These are phyloP conservation scores for Cardamine occulta DNA, from an alignment of 345 rosid species.

Conservation along the genomic window DNA sequence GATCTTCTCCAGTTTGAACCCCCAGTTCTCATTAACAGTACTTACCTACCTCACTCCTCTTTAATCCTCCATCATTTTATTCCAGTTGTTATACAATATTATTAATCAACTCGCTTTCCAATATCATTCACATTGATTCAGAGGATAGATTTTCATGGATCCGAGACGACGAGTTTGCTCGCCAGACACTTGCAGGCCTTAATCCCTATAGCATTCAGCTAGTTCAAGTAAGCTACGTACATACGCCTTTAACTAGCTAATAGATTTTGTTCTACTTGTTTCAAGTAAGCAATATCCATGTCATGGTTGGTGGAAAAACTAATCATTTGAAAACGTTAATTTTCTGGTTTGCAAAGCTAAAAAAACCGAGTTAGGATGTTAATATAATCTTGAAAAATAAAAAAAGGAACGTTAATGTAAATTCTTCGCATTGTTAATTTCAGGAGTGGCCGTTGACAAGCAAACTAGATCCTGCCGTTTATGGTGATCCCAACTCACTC, in stretches of 20 bases:
- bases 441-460: constrained; percentile 92
- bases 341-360: background rate
- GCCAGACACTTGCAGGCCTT: constrained; percentile 80
- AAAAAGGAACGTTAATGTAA: background rate
- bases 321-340: background rate
- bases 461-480: constrained; percentile 63
- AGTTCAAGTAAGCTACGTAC: constrained; percentile 60
- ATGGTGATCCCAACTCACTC: constrained; percentile 67
- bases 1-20: constrained; percentile 59
- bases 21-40: constrained; percentile 58
- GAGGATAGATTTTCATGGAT: constrained; percentile 80
- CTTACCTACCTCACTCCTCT: background rate
- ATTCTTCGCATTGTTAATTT: background rate
- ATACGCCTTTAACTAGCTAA: background rate
- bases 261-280: background rate
- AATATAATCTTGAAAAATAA: background rate
- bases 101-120: background rate
- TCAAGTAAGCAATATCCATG: no score
- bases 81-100: background rate
- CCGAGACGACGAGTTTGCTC: constrained; percentile 74
- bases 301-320: background rate
- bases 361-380: background rate
- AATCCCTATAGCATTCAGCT: constrained; percentile 63
- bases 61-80: background rate
- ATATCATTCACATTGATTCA: constrained; percentile 33